These are phyloP conservation scores for Fomitopsis serialis DNA, from an alignment of 768 basidiomycete species.

Conservation along the genomic window DNA sequence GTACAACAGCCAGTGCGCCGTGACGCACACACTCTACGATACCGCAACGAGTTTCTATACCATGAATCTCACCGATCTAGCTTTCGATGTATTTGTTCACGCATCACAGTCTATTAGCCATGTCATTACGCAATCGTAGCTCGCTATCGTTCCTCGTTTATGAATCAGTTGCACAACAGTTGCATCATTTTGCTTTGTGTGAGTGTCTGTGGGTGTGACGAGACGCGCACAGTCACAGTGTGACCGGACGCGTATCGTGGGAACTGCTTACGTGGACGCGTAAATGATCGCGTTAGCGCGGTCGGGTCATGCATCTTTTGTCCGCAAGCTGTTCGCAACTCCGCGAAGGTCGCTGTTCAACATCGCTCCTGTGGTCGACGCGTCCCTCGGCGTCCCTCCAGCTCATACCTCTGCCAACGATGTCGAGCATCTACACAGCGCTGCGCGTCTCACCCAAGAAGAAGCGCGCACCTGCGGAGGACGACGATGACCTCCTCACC, in stretches of 20 bases:
- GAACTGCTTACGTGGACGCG: conserved; percentile 30
- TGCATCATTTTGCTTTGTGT: too few relatives aligned
- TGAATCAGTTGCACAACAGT: too few relatives aligned
- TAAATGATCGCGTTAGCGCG: conserved; percentile 6
- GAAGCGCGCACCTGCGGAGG: conserved; percentile 50
- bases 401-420: conserved; percentile 13
- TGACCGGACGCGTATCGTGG: conserved; percentile 16
- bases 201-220: not conserved
- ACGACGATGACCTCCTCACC: conserved; percentile 47
- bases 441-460: conserved; percentile 66
- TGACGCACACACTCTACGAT: not conserved
- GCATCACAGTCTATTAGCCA: not conserved
- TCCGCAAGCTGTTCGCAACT: not conserved
- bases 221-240: conserved; percentile 4
- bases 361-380: not conserved
- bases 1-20: too few relatives aligned
- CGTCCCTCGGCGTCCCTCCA: not conserved
- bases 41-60: not conserved
- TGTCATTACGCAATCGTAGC: not conserved
- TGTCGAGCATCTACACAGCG: conserved; percentile 60
- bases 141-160: not conserved
- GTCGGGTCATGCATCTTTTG: not conserved
- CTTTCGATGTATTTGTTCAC: too few relatives aligned
- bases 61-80: not conserved
- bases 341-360: not conserved